A percentile compares a stretch with the other conserved stretches of the same genome.
Evolutionary conservation across 129 eudicot genomes (phyloP).

Genomic region (Scalesia atractyloides): DNA sequence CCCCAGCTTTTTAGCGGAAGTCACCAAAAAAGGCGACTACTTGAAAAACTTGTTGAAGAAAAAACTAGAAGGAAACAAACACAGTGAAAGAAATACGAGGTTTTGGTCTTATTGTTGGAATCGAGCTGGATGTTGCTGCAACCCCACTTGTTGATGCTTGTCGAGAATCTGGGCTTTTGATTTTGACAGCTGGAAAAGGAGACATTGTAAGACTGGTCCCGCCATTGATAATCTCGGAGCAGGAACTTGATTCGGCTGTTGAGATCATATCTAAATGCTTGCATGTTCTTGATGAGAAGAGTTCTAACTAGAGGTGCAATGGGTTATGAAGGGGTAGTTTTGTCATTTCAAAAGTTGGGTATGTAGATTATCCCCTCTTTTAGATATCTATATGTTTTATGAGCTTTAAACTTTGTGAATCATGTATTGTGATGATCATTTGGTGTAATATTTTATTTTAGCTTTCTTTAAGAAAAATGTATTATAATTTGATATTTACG

Average conservation of each 20-base stretch:
- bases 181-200: conserved; percentile 86
- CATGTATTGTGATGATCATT: no score
- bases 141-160: conserved; percentile 71
- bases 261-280: conserved; percentile 60
- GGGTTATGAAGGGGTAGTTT: neutral
- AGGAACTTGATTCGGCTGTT: conserved; percentile 64
- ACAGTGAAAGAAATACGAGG: conserved; percentile 78
- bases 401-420: no score
- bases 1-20: conserved; percentile 55
- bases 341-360: conserved; percentile 10
- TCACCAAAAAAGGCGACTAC: conserved; percentile 58
- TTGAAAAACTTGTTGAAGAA: conserved; percentile 51
- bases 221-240: conserved; percentile 63
- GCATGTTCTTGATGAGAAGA: conserved; percentile 61
- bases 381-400: neutral
- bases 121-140: conserved; percentile 81
- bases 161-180: conserved; percentile 61
- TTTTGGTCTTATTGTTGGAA: conserved; percentile 66
- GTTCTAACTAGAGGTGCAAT: neutral
- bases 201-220: conserved; percentile 80
- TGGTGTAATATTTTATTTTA: no score
- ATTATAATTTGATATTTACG: no score
- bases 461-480: no score
- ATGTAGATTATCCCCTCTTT: neutral
- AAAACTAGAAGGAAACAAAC: conserved; percentile 54